These are phyloP conservation scores for Zelopaecilomyces penicillatus DNA, from an alignment of 2,329 filamentous ascomycete genomes.

Conservation along the genomic window DNA sequence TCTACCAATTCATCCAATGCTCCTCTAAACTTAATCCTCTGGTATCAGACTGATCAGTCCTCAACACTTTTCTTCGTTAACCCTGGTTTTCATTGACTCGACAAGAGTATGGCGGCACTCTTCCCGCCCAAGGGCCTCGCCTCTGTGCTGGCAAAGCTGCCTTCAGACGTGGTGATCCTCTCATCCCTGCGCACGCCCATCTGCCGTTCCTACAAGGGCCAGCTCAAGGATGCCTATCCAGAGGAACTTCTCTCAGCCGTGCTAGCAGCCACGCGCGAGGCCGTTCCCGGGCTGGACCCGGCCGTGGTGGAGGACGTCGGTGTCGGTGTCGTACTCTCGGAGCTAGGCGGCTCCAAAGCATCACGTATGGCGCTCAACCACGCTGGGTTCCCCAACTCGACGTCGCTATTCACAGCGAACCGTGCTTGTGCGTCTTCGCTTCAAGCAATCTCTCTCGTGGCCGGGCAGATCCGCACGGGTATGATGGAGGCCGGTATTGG, in stretches of 20 bases:
- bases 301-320: slow-evolving; percentile 66
- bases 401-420: slow-evolving; percentile 79
- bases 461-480: slow-evolving; percentile 66
- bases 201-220: slow-evolving; percentile 73
- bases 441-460: slow-evolving; percentile 66
- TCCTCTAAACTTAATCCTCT: no score
- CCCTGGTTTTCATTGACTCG: no score
- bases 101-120: no score
- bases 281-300: slow-evolving; percentile 64
- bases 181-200: slow-evolving; percentile 85
- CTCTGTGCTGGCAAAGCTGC: slow-evolving; percentile 68
- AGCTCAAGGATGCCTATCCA: slow-evolving; percentile 79
- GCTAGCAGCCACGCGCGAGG: slow-evolving; percentile 38
- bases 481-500: slow-evolving; percentile 68
- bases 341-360: slow-evolving; percentile 84
- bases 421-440: slow-evolving; percentile 75
- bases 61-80: no score
- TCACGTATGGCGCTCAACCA: slow-evolving; percentile 87
- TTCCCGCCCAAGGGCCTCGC: slow-evolving; percentile 47
- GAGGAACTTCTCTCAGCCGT: slow-evolving; percentile 74
- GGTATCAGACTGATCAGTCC: no score
- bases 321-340: slow-evolving; percentile 81
- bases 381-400: slow-evolving; percentile 63
- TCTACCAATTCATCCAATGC: no score
- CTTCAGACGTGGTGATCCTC: slow-evolving; percentile 78